These are phyloP conservation scores for Fulvia fulva DNA, from an alignment of 2,329 filamentous ascomycete species.

Conservation along the genomic window DNA sequence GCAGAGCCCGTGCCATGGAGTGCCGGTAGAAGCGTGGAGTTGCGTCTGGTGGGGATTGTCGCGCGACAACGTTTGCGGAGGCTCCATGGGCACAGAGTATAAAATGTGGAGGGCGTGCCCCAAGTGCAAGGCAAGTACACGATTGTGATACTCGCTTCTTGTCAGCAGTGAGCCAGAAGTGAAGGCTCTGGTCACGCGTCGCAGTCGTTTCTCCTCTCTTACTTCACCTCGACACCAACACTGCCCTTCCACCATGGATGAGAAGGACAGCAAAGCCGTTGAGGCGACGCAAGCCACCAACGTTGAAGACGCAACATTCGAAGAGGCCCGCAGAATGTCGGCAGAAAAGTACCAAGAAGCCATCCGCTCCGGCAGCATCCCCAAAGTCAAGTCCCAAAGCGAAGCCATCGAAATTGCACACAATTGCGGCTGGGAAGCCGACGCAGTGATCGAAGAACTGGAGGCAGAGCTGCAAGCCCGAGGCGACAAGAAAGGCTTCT, in stretches of 20 bases:
- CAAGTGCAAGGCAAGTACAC: not conserved
- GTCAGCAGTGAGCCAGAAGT: not conserved
- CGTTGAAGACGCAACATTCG: constrained; percentile 21
- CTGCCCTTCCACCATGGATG: constrained; percentile 15
- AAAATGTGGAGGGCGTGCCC: constrained; percentile 3
- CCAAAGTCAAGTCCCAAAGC: constrained; percentile 23
- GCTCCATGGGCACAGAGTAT: constrained; percentile 1
- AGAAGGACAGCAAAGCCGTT: constrained; percentile 19
- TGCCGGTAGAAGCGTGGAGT: constrained; percentile 8
- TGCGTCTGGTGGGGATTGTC: not conserved
- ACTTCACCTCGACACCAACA: not conserved
- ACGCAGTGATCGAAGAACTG: constrained; percentile 42
- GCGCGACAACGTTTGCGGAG: not conserved
- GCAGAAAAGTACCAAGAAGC: constrained; percentile 26
- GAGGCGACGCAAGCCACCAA: constrained; percentile 16
- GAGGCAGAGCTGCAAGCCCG: constrained; percentile 37
- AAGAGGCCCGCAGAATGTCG: constrained; percentile 24
- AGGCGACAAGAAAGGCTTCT: constrained; percentile 40
- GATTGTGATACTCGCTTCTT: not conserved
- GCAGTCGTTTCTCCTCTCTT: not conserved
- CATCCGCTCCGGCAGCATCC: constrained; percentile 29
- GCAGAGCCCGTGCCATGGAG: not conserved
- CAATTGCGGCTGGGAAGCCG: constrained; percentile 40
- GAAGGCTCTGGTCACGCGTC: not conserved
- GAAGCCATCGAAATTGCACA: constrained; percentile 34